Percentiles rank a stretch among this genome's conserved stretches.
Conservation (phyloP, 129 eudicot species). For the Flaveria brownii region DNA sequence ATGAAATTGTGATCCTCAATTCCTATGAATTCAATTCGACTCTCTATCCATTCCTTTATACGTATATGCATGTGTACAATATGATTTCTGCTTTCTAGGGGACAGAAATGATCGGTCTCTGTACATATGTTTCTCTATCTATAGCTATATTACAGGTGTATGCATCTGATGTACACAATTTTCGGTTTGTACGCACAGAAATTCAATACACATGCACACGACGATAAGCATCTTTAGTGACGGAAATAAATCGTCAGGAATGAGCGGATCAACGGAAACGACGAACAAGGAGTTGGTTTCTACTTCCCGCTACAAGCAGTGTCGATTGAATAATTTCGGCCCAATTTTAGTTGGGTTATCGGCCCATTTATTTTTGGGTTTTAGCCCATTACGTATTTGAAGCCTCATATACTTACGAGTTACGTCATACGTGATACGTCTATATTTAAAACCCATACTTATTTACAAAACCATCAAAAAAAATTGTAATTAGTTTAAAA, state of each 20-base stretch:
- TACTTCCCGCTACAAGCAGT: not conserved
- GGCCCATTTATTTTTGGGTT: too few species aligned
- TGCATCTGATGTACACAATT: constrained; percentile 6
- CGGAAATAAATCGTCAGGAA: constrained; percentile 6
- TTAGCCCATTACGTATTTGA: too few species aligned
- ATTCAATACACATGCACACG: constrained; percentile 27
- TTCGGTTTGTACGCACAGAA: too few species aligned
- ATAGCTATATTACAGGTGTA: constrained; percentile 32
- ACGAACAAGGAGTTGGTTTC: constrained; percentile 24
- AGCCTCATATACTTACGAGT: too few species aligned
- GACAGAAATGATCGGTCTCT: constrained; percentile 18
- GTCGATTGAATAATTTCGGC: too few species aligned
- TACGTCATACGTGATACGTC: too few species aligned
- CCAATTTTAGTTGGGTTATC: too few species aligned
- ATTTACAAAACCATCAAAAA: too few species aligned
- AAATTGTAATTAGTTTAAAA: too few species aligned
- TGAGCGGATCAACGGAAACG: constrained; percentile 26
- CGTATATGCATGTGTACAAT: constrained; percentile 20
- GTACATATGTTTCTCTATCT: constrained; percentile 17
- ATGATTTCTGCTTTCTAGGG: constrained; percentile 21
- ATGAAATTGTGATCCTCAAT: not conserved
- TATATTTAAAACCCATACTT: too few species aligned
- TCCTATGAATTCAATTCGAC: constrained; percentile 6
- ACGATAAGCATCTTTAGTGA: constrained; percentile 29
- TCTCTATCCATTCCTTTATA: constrained; percentile 12